phyloP scores from a whole-genome alignment of 2,329 filamentous ascomycete species.

The Chrysoporthe deuterocubensis region DNA sequence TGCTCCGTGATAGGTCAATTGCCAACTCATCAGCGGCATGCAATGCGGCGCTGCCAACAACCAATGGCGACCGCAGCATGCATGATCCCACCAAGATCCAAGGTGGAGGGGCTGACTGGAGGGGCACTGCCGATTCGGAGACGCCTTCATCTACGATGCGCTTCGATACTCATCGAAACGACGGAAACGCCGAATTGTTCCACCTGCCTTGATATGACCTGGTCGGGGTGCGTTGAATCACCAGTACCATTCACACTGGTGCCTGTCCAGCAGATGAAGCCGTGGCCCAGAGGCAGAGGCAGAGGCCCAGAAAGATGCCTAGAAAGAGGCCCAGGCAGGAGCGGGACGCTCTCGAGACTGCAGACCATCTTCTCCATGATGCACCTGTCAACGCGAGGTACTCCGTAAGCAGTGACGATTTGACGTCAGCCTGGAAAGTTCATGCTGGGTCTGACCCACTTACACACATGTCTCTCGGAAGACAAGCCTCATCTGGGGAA shows the following conservation, averaged over 20 bases:
- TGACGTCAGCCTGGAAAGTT: slow-evolving; percentile 25
- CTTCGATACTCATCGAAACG: background rate
- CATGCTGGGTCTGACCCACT: slow-evolving; percentile 25
- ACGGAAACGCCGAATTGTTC: slow-evolving; percentile 3
- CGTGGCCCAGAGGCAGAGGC: background rate
- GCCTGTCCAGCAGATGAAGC: background rate
- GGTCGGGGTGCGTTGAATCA: background rate
- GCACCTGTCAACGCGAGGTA: background rate
- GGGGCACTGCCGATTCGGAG: background rate
- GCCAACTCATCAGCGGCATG: slow-evolving; percentile 30
- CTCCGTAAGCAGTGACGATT: background rate
- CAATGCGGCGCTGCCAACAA: slow-evolving; percentile 18
- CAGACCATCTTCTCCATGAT: background rate
- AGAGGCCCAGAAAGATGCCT: background rate
- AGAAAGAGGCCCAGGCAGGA: background rate
- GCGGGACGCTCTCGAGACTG: background rate
- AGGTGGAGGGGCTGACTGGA: background rate
- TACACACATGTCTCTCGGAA: background rate
- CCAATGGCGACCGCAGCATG: slow-evolving; percentile 29
- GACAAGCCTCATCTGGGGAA: slow-evolving; percentile 16
- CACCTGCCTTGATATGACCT: background rate
- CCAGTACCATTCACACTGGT: background rate
- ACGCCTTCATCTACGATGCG: slow-evolving; percentile 3
- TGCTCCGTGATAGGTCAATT: slow-evolving; percentile 29
- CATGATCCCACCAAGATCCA: slow-evolving; percentile 13